phyloP scores from a whole-genome alignment of 768 basidiomycete species.

The Mycena kentingensis region DNA sequence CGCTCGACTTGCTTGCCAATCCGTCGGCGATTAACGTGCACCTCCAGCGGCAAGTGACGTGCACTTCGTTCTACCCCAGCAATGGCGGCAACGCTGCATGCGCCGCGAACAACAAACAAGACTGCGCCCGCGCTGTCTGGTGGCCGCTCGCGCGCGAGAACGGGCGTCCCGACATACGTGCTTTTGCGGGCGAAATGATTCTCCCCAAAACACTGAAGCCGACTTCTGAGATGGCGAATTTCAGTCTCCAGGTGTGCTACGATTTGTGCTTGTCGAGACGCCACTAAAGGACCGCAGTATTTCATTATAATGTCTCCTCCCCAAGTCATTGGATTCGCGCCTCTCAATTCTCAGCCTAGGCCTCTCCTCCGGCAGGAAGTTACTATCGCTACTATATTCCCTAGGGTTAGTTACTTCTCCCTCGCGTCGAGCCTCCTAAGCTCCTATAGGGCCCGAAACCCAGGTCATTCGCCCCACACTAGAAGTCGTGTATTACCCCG shows the following conservation, averaged over 20 bases:
- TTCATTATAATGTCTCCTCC: slow-evolving; percentile 48
- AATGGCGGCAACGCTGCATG: not conserved
- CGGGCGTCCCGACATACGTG: slow-evolving; percentile 34
- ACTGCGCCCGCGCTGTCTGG: slow-evolving; percentile 49
- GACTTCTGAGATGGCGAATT: slow-evolving; percentile 51
- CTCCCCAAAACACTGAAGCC: slow-evolving; percentile 53
- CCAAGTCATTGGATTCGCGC: slow-evolving; percentile 37
- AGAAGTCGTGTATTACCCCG: too few species aligned
- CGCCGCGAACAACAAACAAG: slow-evolving; percentile 33
- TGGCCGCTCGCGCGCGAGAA: slow-evolving; percentile 42
- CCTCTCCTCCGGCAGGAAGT: slow-evolving; percentile 51
- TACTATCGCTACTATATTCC: slow-evolving; percentile 52
- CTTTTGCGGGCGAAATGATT: slow-evolving; percentile 53
- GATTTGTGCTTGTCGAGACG: not conserved
- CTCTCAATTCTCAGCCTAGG: slow-evolving; percentile 27
- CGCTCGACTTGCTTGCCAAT: slow-evolving; percentile 43
- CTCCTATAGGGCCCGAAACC: too few species aligned
- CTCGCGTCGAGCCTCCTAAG: too few species aligned
- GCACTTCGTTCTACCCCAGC: slow-evolving; percentile 13
- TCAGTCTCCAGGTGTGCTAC: slow-evolving; percentile 49
- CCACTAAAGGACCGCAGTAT: slow-evolving; percentile 37
- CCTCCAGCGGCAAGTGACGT: slow-evolving; percentile 45
- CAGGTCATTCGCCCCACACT: too few species aligned
- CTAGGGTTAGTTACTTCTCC: slow-evolving; percentile 39
- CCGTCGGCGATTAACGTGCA: slow-evolving; percentile 41